These are phyloP conservation scores for Phytophthora fragariaefolia DNA, from an alignment of 352 stramenopile species.

Conservation along the genomic window DNA sequence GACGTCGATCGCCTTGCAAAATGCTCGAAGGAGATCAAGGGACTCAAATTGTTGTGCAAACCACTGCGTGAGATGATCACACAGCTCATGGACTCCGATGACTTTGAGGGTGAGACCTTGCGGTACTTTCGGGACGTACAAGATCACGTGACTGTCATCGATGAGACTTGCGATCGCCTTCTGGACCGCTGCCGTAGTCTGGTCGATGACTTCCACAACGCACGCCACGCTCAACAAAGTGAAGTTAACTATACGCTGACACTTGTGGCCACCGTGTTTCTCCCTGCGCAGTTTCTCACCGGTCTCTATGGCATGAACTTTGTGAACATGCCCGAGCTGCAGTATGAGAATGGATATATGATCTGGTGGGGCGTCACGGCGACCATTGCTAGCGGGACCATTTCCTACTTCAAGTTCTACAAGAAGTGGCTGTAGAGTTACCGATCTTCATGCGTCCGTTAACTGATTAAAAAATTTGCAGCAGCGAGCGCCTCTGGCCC, in stretches of 20 bases:
- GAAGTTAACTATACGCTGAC: conserved; percentile 86
- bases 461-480: background rate
- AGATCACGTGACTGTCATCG: conserved; percentile 82
- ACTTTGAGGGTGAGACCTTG: conserved; percentile 75
- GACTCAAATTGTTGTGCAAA: conserved; percentile 76
- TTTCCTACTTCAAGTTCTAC: conserved; percentile 76
- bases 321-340: conserved; percentile 84
- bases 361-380: conserved; percentile 79
- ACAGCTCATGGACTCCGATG: conserved; percentile 70
- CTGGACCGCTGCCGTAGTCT: conserved; percentile 73
- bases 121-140: conserved; percentile 88
- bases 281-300: conserved; percentile 90
- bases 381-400: conserved; percentile 47
- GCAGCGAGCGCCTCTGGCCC: no score
- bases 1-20: conserved; percentile 62
- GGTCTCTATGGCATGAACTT: conserved; percentile 93
- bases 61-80: conserved; percentile 75
- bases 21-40: conserved; percentile 76
- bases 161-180: conserved; percentile 84
- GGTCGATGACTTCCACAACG: conserved; percentile 73
- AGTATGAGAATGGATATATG: conserved; percentile 78
- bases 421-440: conserved; percentile 71
- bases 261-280: conserved; percentile 81
- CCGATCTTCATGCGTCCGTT: background rate
- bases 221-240: conserved; percentile 66